Evolutionary conservation across 2,329 filamentous ascomycete species (phyloP).

Genomic region (Calonectria naviculata): DNA sequence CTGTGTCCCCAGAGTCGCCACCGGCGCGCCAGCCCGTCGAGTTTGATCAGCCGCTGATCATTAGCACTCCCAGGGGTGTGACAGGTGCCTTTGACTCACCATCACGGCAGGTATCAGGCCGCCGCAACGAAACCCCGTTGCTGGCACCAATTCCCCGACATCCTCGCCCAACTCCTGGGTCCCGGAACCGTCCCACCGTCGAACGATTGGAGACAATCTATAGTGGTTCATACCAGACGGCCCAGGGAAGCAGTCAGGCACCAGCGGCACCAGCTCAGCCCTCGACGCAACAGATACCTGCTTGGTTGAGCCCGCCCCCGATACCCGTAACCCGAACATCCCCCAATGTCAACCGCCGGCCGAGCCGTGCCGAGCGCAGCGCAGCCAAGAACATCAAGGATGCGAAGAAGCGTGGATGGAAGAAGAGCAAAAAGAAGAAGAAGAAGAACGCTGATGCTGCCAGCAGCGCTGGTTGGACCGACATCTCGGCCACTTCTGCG

Average conservation of each 20-base stretch:
- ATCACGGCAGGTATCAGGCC: slow-evolving; percentile 44
- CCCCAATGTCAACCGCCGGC: slow-evolving; percentile 57
- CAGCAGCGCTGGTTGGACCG: slow-evolving; percentile 64
- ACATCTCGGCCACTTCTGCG: slow-evolving; percentile 52
- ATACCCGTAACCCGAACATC: slow-evolving; percentile 48
- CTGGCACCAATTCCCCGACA: slow-evolving; percentile 65
- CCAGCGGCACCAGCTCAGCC: slow-evolving; percentile 16
- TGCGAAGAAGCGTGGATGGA: slow-evolving; percentile 69
- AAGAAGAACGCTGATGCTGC: slow-evolving; percentile 53
- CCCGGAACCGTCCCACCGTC: slow-evolving; percentile 56
- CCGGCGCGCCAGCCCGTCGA: slow-evolving; percentile 28
- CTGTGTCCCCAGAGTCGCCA: slow-evolving; percentile 27
- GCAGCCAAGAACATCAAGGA: slow-evolving; percentile 72
- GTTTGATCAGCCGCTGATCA: slow-evolving; percentile 67
- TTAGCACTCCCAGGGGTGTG: slow-evolving; percentile 69
- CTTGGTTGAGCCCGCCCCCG: slow-evolving; percentile 51
- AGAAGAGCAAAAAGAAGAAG: slow-evolving; percentile 52
- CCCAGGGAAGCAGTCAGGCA: slow-evolving; percentile 25
- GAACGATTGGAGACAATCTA: slow-evolving; percentile 68
- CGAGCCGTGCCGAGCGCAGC: slow-evolving; percentile 68
- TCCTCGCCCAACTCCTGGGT: slow-evolving; percentile 52
- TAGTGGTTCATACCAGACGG: slow-evolving; percentile 44
- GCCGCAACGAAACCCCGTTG: slow-evolving; percentile 56
- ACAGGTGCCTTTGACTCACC: slow-evolving; percentile 64
- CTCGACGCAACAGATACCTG: slow-evolving; percentile 38